Conservation (phyloP, 495 filamentous ascomycete genomes). For the Aspergillus baeticus region DNA sequence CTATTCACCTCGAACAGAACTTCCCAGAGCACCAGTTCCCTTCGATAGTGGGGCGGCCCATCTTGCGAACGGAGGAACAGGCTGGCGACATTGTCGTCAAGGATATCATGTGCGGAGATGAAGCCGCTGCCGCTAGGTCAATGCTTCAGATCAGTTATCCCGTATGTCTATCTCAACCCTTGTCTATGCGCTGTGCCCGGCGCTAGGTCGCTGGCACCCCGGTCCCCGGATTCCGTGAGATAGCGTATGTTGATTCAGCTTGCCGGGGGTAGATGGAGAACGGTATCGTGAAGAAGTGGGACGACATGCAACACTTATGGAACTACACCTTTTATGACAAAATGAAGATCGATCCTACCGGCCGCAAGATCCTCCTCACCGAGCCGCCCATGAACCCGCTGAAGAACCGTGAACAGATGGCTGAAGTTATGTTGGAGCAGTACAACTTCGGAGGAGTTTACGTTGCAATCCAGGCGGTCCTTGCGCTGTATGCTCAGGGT, state of each 20-base stretch:
- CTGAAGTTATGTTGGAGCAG: conserved; percentile 96
- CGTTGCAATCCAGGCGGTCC: conserved; percentile 96
- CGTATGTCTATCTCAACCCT: conserved; percentile 43
- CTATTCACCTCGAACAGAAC: conserved; percentile 56
- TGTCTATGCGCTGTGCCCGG: conserved; percentile 4
- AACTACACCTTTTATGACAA: conserved; percentile 98
- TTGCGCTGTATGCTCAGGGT: conserved; percentile 98
- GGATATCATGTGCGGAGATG: conserved; percentile 99
- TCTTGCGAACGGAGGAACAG: conserved; percentile 92
- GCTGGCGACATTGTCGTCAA: conserved; percentile 79
- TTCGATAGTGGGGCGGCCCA: conserved; percentile 96
- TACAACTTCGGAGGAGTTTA: conserved; percentile 97
- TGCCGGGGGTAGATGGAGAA: conserved; percentile 80
- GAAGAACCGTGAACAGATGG: conserved; percentile 94
- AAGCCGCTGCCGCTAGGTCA: conserved; percentile 89
- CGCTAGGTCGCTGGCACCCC: conserved; percentile 15
- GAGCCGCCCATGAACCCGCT: conserved; percentile 98
- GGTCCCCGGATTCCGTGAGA: conserved; percentile 25
- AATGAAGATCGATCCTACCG: conserved; percentile 86
- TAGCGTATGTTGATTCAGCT: conserved; percentile 27
- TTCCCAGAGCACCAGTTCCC: conserved; percentile 98
- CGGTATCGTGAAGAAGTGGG: conserved; percentile 98
- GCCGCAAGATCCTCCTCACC: conserved; percentile 95
- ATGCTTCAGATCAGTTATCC: conserved; percentile 98
- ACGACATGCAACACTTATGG: conserved; percentile 99